Percentiles rank a stretch among this genome's conserved stretches.
Conservation (phyloP, 2,329 filamentous ascomycete species). For the Aspergillus fischeri region DNA sequence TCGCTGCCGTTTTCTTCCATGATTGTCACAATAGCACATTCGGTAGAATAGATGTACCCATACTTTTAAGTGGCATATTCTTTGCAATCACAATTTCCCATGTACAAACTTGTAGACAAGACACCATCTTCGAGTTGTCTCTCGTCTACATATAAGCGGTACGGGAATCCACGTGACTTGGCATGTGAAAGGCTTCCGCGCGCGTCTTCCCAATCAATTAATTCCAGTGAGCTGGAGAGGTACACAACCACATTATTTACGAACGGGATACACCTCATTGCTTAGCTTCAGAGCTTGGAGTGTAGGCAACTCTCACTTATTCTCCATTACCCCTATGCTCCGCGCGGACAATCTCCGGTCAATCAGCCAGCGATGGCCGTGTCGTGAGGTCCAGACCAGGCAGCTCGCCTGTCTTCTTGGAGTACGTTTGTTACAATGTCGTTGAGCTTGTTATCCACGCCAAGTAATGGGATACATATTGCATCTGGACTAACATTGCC, state of each 20-base stretch:
- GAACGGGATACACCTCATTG: neutral
- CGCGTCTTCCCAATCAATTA: neutral
- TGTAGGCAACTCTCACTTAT: slow-evolving; percentile 1
- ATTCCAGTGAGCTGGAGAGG: neutral
- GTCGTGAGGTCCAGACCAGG: slow-evolving; percentile 39
- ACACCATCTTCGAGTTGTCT: neutral
- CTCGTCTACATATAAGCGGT: neutral
- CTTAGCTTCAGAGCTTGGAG: neutral
- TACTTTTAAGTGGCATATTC: slow-evolving; percentile 19
- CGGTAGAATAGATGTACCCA: slow-evolving; percentile 36
- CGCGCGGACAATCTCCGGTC: slow-evolving; percentile 30
- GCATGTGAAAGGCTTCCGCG: slow-evolving; percentile 3
- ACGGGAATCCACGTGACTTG: slow-evolving; percentile 5
- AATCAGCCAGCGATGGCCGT: slow-evolving; percentile 41
- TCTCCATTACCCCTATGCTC: slow-evolving; percentile 21
- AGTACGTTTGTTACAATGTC: slow-evolving; percentile 22
- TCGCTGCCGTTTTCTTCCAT: slow-evolving; percentile 8
- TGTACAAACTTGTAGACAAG: neutral
- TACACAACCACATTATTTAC: neutral
- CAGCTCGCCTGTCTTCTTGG: slow-evolving; percentile 40
- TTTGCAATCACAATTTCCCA: slow-evolving; percentile 1
- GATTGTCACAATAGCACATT: slow-evolving; percentile 16
- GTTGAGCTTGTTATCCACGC: slow-evolving; percentile 11
- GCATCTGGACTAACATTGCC: neutral
- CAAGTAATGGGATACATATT: neutral